phyloP scores from a whole-genome alignment of 225 moss, liverwort and hornwort genomes.

The Physcomitrium patens region DNA sequence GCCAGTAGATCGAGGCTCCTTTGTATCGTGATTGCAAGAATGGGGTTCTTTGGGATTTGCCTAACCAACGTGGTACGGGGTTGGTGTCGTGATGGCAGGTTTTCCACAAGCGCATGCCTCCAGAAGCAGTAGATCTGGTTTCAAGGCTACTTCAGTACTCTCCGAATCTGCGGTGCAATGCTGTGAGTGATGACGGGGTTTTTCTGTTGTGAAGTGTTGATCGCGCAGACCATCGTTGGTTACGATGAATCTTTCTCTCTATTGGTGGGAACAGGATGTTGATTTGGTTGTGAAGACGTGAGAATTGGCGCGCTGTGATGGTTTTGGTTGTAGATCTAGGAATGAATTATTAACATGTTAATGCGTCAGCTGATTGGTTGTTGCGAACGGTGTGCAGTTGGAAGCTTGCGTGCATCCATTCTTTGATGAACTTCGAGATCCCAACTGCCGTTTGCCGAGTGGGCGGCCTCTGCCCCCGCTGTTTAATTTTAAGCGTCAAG shows the following conservation, averaged over 20 bases:
- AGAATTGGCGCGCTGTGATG: background rate
- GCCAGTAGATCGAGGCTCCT: too few species aligned
- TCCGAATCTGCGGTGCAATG: slow-evolving; percentile 93
- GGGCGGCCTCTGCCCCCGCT: slow-evolving; percentile 91
- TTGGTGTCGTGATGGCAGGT: slow-evolving; percentile 49
- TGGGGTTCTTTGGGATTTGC: too few species aligned
- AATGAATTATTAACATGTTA: too few species aligned
- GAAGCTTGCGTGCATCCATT: slow-evolving; percentile 99
- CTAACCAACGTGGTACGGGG: background rate
- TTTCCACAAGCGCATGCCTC: slow-evolving; percentile 98
- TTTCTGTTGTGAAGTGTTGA: background rate
- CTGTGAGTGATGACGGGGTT: slow-evolving; percentile 45
- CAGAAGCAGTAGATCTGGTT: slow-evolving; percentile 94
- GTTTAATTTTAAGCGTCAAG: slow-evolving; percentile 99
- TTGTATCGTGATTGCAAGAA: background rate
- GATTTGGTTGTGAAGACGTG: too few species aligned
- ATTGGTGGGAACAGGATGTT: too few species aligned
- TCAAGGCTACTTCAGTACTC: slow-evolving; percentile 94
- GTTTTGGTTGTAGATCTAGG: background rate
- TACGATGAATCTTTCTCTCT: too few species aligned
- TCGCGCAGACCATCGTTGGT: too few species aligned
- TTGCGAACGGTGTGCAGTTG: slow-evolving; percentile 53
- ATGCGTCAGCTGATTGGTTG: too few species aligned
- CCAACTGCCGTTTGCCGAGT: slow-evolving; percentile 90
- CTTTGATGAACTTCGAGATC: slow-evolving; percentile 96